These are phyloP conservation scores for Rhodomyrtus tomentosa DNA, from an alignment of 345 rosid species.

Conservation along the genomic window DNA sequence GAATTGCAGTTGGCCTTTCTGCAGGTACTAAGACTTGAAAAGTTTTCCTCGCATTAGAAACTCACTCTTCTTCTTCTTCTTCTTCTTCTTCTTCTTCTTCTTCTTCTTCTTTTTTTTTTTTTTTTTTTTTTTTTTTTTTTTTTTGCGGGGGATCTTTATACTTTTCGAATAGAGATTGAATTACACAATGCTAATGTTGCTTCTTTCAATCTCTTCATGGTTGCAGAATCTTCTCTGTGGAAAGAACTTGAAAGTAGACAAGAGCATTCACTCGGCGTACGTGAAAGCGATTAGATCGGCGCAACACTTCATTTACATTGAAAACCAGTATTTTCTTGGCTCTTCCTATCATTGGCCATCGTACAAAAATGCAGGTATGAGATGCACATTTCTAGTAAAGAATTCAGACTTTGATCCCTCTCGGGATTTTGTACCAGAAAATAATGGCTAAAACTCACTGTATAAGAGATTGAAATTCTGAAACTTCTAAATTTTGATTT, in stretches of 20 bases:
- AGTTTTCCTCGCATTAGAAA: neutral
- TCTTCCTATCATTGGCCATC: constrained; percentile 66
- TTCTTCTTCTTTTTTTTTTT: too few relatives aligned
- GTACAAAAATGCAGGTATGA: constrained; percentile 57
- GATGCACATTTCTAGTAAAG: neutral
- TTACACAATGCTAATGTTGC: neutral
- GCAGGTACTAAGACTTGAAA: neutral
- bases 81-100: too few relatives aligned
- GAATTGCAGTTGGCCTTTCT: fast-evolving
- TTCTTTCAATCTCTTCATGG: neutral
- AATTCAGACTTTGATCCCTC: neutral
- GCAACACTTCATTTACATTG: constrained; percentile 57
- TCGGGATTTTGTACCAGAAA: neutral
- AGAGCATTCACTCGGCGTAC: constrained; percentile 59
- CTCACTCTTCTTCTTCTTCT: fast-evolving
- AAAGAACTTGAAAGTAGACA: constrained; percentile 59
- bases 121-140: too few relatives aligned
- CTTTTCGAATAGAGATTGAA: too few relatives aligned
- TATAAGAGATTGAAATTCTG: neutral
- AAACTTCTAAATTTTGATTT: neutral
- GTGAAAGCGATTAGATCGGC: constrained; percentile 68
- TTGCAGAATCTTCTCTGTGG: constrained; percentile 46
- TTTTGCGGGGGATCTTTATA: neutral
- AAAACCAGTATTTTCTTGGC: constrained; percentile 65
- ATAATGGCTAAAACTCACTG: neutral